Base-by-base conservation (phyloP, 495 filamentous ascomycete species). In the Neurospora pannonica region DNA sequence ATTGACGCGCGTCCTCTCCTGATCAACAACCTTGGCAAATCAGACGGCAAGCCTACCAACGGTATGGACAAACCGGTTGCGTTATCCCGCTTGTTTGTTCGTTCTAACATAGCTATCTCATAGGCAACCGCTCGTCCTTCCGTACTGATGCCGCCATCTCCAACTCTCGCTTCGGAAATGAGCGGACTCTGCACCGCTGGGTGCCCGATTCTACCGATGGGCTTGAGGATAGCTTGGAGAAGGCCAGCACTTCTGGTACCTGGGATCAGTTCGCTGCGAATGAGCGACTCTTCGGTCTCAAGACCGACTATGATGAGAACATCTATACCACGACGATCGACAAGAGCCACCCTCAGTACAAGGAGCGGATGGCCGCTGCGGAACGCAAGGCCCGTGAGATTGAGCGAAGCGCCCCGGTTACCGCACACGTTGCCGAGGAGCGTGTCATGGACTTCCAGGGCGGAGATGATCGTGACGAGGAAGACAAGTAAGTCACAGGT, bases 191-290 rank as follows among this genome's bases (percentile, higher is more conserved):
- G 73, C 90, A 98, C 79, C 90, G 88, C 71, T 99, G 96, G 96
- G 90, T 93, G 71, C 89, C 94, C n/a, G 87, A 86, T 70, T 82
- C 87, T n/a, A 89, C 89, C 71, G 82, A 85, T 11, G 87, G 86
- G 40, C 78, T 89, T 38, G 90, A 94, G 76, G 81, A 92, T 75
- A 91, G 92, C 54, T 84, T 97, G 38, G 94, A 97, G 76, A 87
- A 84, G 38, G 77, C 85, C 40, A 73, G 76, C 2, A 77, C 80
- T 24, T 80, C 82, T 6, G 88, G 86, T 71, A 71, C 78, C 24
- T 99, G 96, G 96, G 94, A 99, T 80, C 96, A 99, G 80, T 99
- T 99, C 77, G 92, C 93, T 78, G 89, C 87, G 54, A 98, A 99
- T 76, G 92, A 97, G 81, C 87, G 90, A 40, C 89, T 93, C 4